Percentiles rank a stretch among this genome's conserved stretches.
phyloP scores from a whole-genome alignment of 495 filamentous ascomycete genomes.

The Achaetomiella virescens region DNA sequence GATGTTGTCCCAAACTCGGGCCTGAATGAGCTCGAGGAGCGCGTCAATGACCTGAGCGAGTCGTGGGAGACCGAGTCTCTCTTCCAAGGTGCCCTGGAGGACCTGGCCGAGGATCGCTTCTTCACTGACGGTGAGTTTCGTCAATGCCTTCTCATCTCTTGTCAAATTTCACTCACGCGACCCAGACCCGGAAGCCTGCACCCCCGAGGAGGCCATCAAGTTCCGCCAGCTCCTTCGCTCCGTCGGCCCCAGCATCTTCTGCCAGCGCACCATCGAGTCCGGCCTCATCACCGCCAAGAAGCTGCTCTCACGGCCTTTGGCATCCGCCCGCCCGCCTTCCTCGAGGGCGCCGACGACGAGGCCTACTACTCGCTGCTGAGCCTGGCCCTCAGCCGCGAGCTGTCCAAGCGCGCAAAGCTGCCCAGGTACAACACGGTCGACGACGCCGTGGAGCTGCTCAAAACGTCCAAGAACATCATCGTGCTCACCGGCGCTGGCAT shows the following conservation, averaged over 20 bases:
- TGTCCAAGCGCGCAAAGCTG: slow-evolving; percentile 75
- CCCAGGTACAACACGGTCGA: slow-evolving; percentile 77
- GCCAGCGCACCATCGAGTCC: slow-evolving; percentile 62
- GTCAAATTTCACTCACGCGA: not conserved
- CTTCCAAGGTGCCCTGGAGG: slow-evolving; percentile 61
- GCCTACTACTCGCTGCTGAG: slow-evolving; percentile 68
- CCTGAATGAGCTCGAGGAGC: slow-evolving; percentile 48
- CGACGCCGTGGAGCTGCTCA: slow-evolving; percentile 74
- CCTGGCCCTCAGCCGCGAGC: slow-evolving; percentile 73
- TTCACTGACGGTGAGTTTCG: slow-evolving; percentile 46
- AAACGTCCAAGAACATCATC: slow-evolving; percentile 73
- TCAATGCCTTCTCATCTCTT: slow-evolving; percentile 10
- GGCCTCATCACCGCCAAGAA: slow-evolving; percentile 69
- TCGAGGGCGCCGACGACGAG: slow-evolving; percentile 69
- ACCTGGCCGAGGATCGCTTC: slow-evolving; percentile 55
- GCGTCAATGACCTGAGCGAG: slow-evolving; percentile 56
- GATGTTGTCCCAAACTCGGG: slow-evolving; percentile 24
- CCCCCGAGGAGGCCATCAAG: slow-evolving; percentile 61
- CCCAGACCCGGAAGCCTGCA: slow-evolving; percentile 55
- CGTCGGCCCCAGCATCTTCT: slow-evolving; percentile 70
- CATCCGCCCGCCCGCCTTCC: slow-evolving; percentile 65
- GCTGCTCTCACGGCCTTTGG: slow-evolving; percentile 88
- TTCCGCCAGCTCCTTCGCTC: slow-evolving; percentile 65
- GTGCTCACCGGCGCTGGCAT: slow-evolving; percentile 94
- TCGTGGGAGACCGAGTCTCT: slow-evolving; percentile 64